Percentiles rank a stretch among this genome's conserved stretches.
Conservation (phyloP, 148 eudicot genomes). For the Pharnaceum exiguum region DNA sequence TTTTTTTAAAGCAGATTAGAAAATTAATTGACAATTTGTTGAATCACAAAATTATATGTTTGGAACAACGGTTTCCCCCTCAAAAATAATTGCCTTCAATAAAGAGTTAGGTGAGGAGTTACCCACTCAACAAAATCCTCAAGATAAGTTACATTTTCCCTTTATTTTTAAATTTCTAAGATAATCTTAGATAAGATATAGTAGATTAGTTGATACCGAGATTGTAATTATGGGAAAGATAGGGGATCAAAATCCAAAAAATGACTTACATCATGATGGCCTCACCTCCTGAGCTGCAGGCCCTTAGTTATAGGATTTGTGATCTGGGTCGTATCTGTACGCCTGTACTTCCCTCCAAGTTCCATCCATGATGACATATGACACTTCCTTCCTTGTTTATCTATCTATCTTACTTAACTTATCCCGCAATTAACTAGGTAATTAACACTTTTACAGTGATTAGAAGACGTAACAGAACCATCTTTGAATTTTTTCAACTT, state of each 20-base stretch:
- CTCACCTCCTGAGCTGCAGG: too few species aligned
- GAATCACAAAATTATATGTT: too few species aligned
- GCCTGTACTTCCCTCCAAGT: too few species aligned
- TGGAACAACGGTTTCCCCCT: too few species aligned
- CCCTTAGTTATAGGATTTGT: too few species aligned
- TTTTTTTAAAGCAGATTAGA: too few species aligned
- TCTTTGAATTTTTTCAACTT: too few species aligned
- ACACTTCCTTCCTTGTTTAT: background rate
- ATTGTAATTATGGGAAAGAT: background rate
- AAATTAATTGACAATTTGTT: background rate
- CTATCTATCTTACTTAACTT: background rate
- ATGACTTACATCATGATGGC: background rate
- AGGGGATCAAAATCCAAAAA: background rate
- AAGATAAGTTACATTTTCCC: background rate
- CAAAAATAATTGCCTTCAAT: too few species aligned
- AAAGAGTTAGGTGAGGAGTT: too few species aligned
- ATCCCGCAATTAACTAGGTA: conserved; percentile 11
- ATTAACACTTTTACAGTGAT: background rate
- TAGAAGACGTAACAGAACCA: background rate
- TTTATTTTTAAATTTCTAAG: background rate
- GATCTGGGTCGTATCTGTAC: too few species aligned
- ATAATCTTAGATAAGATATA: background rate
- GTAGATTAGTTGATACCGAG: background rate
- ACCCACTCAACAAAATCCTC: too few species aligned
- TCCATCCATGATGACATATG: too few species aligned